Evolutionary conservation across 805 yeast species (phyloP).

Genomic region (Candida anglica): DNA sequence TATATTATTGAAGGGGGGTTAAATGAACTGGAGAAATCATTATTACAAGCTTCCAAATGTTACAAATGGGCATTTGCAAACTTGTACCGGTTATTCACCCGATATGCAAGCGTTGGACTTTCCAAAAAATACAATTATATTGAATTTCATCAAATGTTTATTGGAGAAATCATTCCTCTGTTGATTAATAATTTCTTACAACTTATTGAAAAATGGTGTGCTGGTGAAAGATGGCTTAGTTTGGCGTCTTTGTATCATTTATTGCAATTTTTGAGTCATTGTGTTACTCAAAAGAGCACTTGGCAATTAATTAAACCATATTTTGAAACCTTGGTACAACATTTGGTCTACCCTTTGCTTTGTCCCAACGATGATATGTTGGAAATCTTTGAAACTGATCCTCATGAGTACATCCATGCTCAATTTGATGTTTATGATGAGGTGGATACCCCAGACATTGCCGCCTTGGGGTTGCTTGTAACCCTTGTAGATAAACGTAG

Average conservation of each 20-base stretch:
- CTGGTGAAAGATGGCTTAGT: slow-evolving; percentile 63
- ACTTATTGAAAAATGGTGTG: slow-evolving; percentile 73
- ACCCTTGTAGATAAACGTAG: slow-evolving; percentile 70
- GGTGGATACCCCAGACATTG: slow-evolving; percentile 64
- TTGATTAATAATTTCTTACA: slow-evolving; percentile 59
- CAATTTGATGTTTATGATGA: slow-evolving; percentile 57
- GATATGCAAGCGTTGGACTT: slow-evolving; percentile 57
- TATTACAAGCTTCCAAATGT: slow-evolving; percentile 70
- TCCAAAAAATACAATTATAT: slow-evolving; percentile 50
- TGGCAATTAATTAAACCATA: slow-evolving; percentile 70
- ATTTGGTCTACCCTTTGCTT: slow-evolving; percentile 71
- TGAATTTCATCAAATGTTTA: slow-evolving; percentile 56
- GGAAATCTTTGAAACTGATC: slow-evolving; percentile 80
- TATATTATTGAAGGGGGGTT: slow-evolving; percentile 44
- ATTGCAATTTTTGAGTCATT: slow-evolving; percentile 49
- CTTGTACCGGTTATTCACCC: slow-evolving; percentile 61
- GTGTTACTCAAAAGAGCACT: slow-evolving; percentile 48
- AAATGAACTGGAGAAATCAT: slow-evolving; percentile 29
- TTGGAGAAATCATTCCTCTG: slow-evolving; percentile 65
- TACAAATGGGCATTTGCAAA: slow-evolving; percentile 83
- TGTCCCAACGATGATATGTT: slow-evolving; percentile 65
- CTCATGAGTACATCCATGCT: slow-evolving; percentile 79
- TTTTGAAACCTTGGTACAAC: slow-evolving; percentile 59
- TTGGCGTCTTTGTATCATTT: slow-evolving; percentile 61
- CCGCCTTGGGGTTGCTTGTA: slow-evolving; percentile 69